Percentiles rank a stretch among this genome's conserved stretches.
Conservation (phyloP, 345 rosid genomes). For the Eucalyptus regnans region DNA sequence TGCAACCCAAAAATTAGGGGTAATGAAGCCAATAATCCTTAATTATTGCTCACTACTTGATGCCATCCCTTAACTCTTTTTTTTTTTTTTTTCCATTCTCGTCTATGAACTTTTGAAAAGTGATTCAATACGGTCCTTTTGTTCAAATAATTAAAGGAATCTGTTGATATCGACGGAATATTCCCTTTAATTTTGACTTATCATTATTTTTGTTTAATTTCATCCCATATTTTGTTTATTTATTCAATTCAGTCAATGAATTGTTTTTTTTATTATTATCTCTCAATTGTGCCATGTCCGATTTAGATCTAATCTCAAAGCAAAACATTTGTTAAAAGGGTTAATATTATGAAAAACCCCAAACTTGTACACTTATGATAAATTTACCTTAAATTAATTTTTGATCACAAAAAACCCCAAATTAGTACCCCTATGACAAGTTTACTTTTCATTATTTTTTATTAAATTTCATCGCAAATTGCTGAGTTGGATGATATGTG, state of each 20-base stretch:
- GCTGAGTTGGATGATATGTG: rapidly evolving
- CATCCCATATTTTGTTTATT: not conserved
- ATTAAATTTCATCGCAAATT: too few relatives aligned
- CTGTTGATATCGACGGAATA: rapidly evolving
- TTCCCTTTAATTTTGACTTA: not conserved
- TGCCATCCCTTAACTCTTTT: not conserved
- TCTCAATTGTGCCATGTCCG: not conserved
- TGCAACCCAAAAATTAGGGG: not conserved
- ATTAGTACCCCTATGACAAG: too few relatives aligned
- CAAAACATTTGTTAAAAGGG: not conserved
- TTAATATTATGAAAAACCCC: rapidly evolving
- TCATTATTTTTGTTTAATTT: not conserved
- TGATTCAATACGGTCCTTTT: not conserved
- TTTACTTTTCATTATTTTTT: too few relatives aligned
- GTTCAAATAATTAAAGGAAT: not conserved
- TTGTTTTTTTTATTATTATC: not conserved
- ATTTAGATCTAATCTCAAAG: not conserved
- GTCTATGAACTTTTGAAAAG: not conserved
- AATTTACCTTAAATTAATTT: too few relatives aligned
- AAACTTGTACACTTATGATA: too few relatives aligned
- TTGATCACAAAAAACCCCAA: too few relatives aligned
- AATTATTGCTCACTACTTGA: not conserved
- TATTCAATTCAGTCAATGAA: not conserved
- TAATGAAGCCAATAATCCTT: not conserved
- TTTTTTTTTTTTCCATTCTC: not conserved